Evolutionary conservation across 306 rosid genomes (phyloP).

Genomic region (Ochetophila trinervis): DNA sequence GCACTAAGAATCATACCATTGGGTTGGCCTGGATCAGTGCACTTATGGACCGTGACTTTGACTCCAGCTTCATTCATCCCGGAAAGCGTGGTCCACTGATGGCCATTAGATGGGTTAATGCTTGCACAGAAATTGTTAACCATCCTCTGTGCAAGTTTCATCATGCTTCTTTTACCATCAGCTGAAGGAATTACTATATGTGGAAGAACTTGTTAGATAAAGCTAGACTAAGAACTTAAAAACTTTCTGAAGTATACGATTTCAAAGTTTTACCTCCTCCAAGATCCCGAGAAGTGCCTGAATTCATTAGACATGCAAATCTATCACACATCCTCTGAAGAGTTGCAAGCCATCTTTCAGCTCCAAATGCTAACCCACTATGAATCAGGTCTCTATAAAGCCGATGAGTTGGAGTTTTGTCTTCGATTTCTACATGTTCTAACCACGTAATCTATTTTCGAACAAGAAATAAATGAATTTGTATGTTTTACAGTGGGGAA

Average conservation of each 20-base stretch:
- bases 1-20: constrained; percentile 88
- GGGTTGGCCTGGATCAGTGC: constrained; percentile 82
- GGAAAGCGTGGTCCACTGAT: constrained; percentile 77
- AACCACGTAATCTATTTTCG: constrained; percentile 75
- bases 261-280: constrained; percentile 56
- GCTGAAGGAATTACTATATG: constrained; percentile 72
- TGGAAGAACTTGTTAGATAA: neutral
- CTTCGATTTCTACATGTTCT: constrained; percentile 90
- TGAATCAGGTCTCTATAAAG: constrained; percentile 64
- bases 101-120: constrained; percentile 74
- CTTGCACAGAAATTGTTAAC: constrained; percentile 75
- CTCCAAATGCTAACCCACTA: constrained; percentile 78
- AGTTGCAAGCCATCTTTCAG: constrained; percentile 73
- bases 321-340: constrained; percentile 89
- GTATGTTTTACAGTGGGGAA: neutral
- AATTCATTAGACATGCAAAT: constrained; percentile 71
- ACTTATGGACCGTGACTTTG: constrained; percentile 69
- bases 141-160: constrained; percentile 98
- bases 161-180: constrained; percentile 89
- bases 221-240: neutral
- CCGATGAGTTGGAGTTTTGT: constrained; percentile 63
- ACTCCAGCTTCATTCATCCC: constrained; percentile 76
- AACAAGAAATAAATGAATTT: constrained; percentile 1
- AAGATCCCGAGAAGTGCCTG: constrained; percentile 69
- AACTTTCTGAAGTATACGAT: neutral